Evolutionary conservation across 176 grass and related monocot genomes (phyloP), one percentile per base, ranked within the genome.

Genomic region (Echinochloa phyllopogon): DNA sequence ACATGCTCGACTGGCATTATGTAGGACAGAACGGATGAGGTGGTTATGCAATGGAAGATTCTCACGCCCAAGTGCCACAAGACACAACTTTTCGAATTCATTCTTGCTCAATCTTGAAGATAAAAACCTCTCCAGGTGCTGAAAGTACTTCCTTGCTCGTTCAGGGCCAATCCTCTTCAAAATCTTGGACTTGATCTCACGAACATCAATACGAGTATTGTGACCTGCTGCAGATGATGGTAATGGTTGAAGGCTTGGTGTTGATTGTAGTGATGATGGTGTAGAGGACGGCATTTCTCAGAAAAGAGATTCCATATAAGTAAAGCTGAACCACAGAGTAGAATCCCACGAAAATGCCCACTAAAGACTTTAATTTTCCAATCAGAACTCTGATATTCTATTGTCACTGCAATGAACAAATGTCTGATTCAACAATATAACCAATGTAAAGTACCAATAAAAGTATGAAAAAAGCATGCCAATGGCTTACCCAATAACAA

Each of bases 41-140:
- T 82, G 83, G 86, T 99, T 99, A 86, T 99, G 96, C 84, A 96
- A 89, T 66, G 90, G 78, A 71, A 92, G 81, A 72, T 94, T 99
- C 60, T 99, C 91, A 33, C 77, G 90, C 45, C 88, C 93, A 78
- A 99, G 82, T 50, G 86, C 64, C 42, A 79, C 18, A 42, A 96
- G 48, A 66, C 94, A 96, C 79, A 83, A 80, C 90, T 88, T 94
- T 59, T 90, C 91, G 33, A 99, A 96, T 76, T 99, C 93, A 80
- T 78, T 82, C 78, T 94, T 99, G 78, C 83, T 94, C 74, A 99
- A 80, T 72, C 89, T 91, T 73, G 91, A 86, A 10, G 89, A 90
- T 69, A 99, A 89, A 47, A 96, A 93, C 69, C 80, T 86, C 69
- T 94, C 91, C 48, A 99, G 58, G 57, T 88, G 91, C 43, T 85